A percentile compares a stretch with the other conserved stretches of the same genome.
These are phyloP conservation scores for Cercospora sesami DNA, from an alignment of 2,329 filamentous ascomycete species.

Conservation along the genomic window DNA sequence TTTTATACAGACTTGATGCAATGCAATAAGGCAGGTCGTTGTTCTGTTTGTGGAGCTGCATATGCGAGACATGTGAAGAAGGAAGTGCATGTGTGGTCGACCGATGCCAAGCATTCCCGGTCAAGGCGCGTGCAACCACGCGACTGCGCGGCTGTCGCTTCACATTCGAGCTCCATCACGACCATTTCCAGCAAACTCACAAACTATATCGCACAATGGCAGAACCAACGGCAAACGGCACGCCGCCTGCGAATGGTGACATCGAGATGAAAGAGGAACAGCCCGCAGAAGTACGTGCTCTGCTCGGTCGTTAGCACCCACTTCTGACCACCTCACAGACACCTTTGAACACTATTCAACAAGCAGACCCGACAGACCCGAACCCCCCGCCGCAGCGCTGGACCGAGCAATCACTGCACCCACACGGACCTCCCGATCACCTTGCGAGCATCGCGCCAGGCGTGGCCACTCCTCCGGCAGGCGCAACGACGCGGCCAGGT, in stretches of 20 bases:
- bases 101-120: conserved; percentile 5
- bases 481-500: conserved; percentile 28
- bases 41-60: background rate
- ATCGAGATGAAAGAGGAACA: conserved; percentile 42
- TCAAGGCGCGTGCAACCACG: background rate
- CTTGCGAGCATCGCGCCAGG: conserved; percentile 24
- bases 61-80: background rate
- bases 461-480: conserved; percentile 30
- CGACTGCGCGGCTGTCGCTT: background rate
- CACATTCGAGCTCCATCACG: background rate
- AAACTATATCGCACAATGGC: conserved; percentile 31
- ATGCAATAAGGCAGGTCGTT: background rate
- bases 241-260: conserved; percentile 26
- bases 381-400: conserved; percentile 30
- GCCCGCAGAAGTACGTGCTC: conserved; percentile 28
- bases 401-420: conserved; percentile 3
- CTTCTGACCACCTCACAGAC: conserved; percentile 17
- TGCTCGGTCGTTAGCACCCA: background rate
- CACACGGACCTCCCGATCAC: conserved; percentile 21
- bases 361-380: conserved; percentile 31
- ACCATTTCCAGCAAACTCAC: background rate
- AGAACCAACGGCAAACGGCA: conserved; percentile 33
- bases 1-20: background rate
- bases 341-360: conserved; percentile 24
- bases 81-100: background rate